phyloP scores from a whole-genome alignment of 257 asterid genomes.

The Nicotiana obtusifolia region DNA sequence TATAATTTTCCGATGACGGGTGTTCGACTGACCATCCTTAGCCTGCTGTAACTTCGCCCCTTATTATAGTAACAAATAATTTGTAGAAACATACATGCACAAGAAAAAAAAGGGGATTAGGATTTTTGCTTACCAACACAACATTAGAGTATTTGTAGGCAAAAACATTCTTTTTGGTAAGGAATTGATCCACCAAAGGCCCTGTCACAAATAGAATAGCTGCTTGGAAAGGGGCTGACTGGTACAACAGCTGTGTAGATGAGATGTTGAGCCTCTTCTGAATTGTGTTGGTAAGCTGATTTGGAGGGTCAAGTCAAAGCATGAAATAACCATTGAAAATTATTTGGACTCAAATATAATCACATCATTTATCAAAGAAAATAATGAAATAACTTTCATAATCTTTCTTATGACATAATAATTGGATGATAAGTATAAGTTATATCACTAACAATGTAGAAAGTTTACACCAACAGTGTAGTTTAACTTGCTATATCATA shows the following conservation, averaged over 20 bases:
- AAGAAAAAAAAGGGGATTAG: neutral
- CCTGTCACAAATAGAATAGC: slow-evolving; percentile 70
- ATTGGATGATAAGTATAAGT: neutral
- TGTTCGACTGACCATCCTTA: too few species aligned
- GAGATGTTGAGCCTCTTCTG: slow-evolving; percentile 80
- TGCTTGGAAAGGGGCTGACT: slow-evolving; percentile 90
- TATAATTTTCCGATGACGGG: too few species aligned
- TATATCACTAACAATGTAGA: too few species aligned
- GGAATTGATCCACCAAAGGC: slow-evolving; percentile 67
- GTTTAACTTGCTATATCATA: neutral
- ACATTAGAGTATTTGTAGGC: slow-evolving; percentile 57
- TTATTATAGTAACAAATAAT: neutral
- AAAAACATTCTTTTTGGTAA: slow-evolving; percentile 66
- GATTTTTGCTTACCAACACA: slow-evolving; percentile 42
- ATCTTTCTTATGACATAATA: neutral
- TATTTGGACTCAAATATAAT: neutral
- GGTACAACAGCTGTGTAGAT: slow-evolving; percentile 72
- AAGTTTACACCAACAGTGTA: neutral
- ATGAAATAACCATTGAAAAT: neutral
- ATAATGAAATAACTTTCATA: neutral
- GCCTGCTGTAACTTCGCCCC: too few species aligned
- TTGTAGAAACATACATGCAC: neutral
- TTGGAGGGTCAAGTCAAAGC: neutral
- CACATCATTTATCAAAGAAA: neutral
- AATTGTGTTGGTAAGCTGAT: slow-evolving; percentile 85